Base-by-base conservation (phyloP, 148 eudicot genomes). In the Salicornia ramosissima region DNA sequence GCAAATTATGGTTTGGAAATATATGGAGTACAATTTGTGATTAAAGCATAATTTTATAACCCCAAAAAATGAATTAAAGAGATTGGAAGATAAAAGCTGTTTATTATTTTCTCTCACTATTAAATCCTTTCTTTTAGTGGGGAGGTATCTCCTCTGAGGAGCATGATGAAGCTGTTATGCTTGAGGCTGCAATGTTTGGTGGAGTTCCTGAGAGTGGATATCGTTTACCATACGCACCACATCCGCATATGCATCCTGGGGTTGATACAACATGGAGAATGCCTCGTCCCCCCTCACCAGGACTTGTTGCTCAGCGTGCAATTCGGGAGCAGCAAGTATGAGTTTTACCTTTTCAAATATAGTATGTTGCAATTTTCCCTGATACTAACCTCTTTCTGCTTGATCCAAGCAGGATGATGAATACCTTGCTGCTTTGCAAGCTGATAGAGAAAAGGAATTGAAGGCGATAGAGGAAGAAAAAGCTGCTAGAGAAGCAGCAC, bases 101-200 rank as follows among this genome's bases (percentile, higher is more conserved):
- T 31, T 5, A 11, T 30, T 51, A 3, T 36, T 36, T 36, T 36
- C 21, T 30, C 54, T 36, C 67, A 33, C n/a, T 62, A 67, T 19
- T n/a, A 5, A 16, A 26, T 16, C 7, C 30, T 49, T 43, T 66
- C 29, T 81, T 80, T 52, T 70, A 95, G 99, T 95, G 97, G 99
- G 99, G 97, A 71, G 99, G 96, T 67, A 95, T 95, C 63, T 89
- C 99, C 56, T 89, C 99, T 25, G 85, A 72, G 81, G 99, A 95
- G 81, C 99, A 91, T 70, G 94, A 95, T 76, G 99, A 95, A 83
- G 97, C 99, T 46, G 89, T 94, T 70, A 94, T 94, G 99, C 83
- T 94, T 39, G 99, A 94, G 80, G 97, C 99, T 81, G 99, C 99
- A 54, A 84, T 95, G 80, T 94, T 95, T 87, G 99, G 97, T 63